Evolutionary conservation across 805 yeast genomes (phyloP).

Genomic region (Vanderwaltozyma tropicalis): DNA sequence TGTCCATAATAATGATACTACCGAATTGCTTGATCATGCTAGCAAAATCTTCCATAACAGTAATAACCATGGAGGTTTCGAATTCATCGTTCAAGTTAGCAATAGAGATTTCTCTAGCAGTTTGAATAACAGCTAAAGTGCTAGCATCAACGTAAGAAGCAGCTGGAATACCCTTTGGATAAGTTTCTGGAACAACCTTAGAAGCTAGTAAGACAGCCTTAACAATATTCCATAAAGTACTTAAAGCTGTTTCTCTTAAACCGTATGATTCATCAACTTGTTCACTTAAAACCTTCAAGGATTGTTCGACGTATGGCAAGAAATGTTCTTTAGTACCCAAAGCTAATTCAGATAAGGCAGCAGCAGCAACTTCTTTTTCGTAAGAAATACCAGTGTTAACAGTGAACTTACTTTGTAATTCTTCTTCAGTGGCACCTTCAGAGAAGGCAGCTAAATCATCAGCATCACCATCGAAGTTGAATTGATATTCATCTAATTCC

Average conservation of each 20-base stretch:
- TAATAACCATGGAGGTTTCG: conserved; percentile 71
- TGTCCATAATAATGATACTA: conserved; percentile 51
- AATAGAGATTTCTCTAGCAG: conserved; percentile 58
- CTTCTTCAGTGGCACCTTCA: conserved; percentile 48
- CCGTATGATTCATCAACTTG: conserved; percentile 84
- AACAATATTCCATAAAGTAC: conserved; percentile 73
- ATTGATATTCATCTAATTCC: conserved; percentile 75
- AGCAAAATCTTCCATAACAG: conserved; percentile 62
- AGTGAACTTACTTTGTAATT: conserved; percentile 59
- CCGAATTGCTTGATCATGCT: conserved; percentile 66
- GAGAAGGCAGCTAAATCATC: conserved; percentile 35
- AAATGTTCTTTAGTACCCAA: conserved; percentile 75
- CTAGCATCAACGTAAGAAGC: conserved; percentile 49
- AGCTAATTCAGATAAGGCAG: conserved; percentile 82
- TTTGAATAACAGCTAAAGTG: conserved; percentile 48
- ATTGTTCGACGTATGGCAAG: conserved; percentile 62
- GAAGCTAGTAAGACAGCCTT: conserved; percentile 51
- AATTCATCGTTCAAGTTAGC: conserved; percentile 64
- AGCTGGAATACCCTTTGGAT: conserved; percentile 55
- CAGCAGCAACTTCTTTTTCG: conserved; percentile 92
- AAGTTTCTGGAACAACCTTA: conserved; percentile 38
- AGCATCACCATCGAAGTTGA: conserved; percentile 46
- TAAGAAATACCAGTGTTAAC: conserved; percentile 92
- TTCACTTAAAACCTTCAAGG: conserved; percentile 51
- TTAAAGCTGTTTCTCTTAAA: conserved; percentile 77